Conservation (phyloP, 2,329 filamentous ascomycete species). For the Pezizomycotina sp. region DNA sequence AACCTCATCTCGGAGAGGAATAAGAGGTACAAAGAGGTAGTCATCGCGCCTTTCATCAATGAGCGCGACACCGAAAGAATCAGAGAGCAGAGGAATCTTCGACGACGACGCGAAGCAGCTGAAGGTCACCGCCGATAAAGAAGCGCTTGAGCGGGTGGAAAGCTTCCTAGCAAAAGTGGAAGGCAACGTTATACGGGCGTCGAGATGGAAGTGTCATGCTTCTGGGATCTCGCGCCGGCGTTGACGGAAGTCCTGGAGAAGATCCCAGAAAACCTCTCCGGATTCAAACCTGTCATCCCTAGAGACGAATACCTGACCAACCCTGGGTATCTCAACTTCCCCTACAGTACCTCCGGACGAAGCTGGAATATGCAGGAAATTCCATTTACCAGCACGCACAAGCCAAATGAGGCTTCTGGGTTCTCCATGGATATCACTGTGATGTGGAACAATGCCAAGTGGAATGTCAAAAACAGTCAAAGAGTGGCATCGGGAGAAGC, state of each 20-base stretch:
- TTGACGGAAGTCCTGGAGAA: conserved; percentile 63
- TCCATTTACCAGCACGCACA: conserved; percentile 56
- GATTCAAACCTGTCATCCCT: conserved; percentile 44
- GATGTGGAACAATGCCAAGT: conserved; percentile 17
- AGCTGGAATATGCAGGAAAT: conserved; percentile 76
- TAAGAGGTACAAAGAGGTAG: conserved; percentile 67
- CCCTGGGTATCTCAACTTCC: conserved; percentile 60
- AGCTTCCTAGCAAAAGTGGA: conserved; percentile 67
- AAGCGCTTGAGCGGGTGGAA: conserved; percentile 54
- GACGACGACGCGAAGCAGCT: conserved; percentile 58
- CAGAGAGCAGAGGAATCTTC: conserved; percentile 61
- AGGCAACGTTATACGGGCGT: conserved; percentile 74
- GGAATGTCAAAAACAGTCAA: conserved; percentile 14
- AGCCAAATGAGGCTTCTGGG: conserved; percentile 18
- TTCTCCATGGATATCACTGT: conserved; percentile 18
- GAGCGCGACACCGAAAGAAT: conserved; percentile 61
- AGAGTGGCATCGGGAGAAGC: conserved; percentile 14
- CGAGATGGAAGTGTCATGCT: conserved; percentile 78
- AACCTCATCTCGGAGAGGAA: conserved; percentile 74
- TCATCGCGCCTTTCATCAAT: conserved; percentile 64
- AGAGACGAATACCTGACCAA: conserved; percentile 68
- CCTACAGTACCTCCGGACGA: conserved; percentile 78
- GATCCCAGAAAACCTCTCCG: conserved; percentile 42
- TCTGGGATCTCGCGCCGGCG: conserved; percentile 92
- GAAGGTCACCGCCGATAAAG: conserved; percentile 51